phyloP scores from a whole-genome alignment of 345 rosid genomes.

The Reutealis trisperma region DNA sequence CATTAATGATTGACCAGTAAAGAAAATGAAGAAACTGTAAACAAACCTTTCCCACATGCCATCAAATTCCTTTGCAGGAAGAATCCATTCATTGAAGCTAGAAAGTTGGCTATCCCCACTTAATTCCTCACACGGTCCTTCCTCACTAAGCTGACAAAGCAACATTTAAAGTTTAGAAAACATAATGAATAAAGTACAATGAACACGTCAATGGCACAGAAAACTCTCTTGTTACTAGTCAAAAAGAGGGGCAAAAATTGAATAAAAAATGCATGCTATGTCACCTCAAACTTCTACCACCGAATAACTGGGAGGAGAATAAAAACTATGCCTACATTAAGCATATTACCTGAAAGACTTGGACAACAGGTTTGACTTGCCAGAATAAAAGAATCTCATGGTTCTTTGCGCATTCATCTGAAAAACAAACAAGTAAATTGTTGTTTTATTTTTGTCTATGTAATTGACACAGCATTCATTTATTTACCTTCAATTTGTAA shows the following conservation, averaged over 20 bases:
- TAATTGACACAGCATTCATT: not conserved
- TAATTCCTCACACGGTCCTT: slow-evolving; percentile 92
- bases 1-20: slow-evolving; percentile 4
- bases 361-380: slow-evolving; percentile 94
- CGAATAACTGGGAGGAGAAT: not conserved
- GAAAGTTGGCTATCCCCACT: slow-evolving; percentile 77
- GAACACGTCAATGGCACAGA: not conserved
- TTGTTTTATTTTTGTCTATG: not conserved
- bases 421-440: slow-evolving; percentile 16
- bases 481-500: not conserved
- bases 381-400: slow-evolving; percentile 90
- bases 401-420: slow-evolving; percentile 79
- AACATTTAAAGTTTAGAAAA: slow-evolving; percentile 17
- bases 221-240: not conserved
- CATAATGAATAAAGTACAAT: not conserved
- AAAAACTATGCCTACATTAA: not conserved
- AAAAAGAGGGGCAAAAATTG: not conserved
- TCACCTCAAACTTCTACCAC: not conserved
- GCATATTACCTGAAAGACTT: slow-evolving; percentile 80
- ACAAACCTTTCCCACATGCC: slow-evolving; percentile 99
- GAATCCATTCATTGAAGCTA: slow-evolving; percentile 94
- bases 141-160: slow-evolving; percentile 76
- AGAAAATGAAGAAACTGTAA: slow-evolving; percentile 3
- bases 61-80: slow-evolving; percentile 96
- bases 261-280: not conserved